Base-by-base conservation (phyloP, 1,284 basidiomycete genomes). In the Agaricales sp. region DNA sequence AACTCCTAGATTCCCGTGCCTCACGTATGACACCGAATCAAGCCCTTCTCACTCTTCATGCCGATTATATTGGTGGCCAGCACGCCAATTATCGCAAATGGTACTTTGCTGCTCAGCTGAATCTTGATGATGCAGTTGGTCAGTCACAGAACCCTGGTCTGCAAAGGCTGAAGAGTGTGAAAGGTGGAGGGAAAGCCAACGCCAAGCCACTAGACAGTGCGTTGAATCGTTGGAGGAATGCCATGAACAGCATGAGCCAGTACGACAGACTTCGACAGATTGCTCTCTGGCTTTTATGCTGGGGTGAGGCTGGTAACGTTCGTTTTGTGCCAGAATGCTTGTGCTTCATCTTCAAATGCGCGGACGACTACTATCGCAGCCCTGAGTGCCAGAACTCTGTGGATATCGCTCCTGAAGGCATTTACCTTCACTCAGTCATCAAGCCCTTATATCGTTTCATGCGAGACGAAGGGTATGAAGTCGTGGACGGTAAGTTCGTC, bases 321-420 rank as follows among this genome's bases (percentile, higher is more conserved):
- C 87, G 95, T 52, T 98, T 98, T 69, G 87, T 92, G 35, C 94
- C 96, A 20, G 95, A 99, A 64, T 93, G 90, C 61, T 71, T 99
- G 49, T 98, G 95, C 72, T 99, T 98, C 79, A 95, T 99, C 66
- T 99, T 99, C 86, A 99, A 99, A 71, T 99, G 95, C 61, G 95
- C 96, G 48, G 95, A 99, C 67, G 95, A 99, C 70, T 99, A 98
- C 67, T 99, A 99, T 67, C 91, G 95, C 56, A 94, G 91, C 52
- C 85, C 94, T 26, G 96, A 99, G 66, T 99, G 95, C 65, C 96
- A 99, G 71, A 96, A 92, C 69, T 74, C 86, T 56, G 71, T 92
- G 50, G 96, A 99, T 53, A 87, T 94, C 12, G 91, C 98, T 2
- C 90, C 91, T 3, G 96, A 99, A 61, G 95, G 95, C 44, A 71